Base-by-base conservation (phyloP, 495 filamentous ascomycete genomes). In the Annulohypoxylon stygium region DNA sequence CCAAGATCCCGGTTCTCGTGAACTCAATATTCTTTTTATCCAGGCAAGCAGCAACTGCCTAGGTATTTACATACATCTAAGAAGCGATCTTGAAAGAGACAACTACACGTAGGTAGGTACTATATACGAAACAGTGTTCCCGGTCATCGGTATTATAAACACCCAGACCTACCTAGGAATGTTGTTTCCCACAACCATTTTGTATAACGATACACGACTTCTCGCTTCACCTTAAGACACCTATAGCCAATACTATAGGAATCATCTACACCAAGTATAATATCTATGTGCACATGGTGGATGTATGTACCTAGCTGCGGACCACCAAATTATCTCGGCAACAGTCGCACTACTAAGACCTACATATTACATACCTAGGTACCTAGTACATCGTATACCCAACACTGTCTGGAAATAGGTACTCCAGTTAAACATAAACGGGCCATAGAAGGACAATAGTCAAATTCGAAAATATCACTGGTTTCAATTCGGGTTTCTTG, bases 151-250 rank as follows among this genome's bases (percentile, higher is more conserved):
- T 7, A 33, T 25, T 1, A 23, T 26, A 39, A 9, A 9, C 36
- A 39, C 8, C 36, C 8, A 10, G 9, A 39, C 16, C 18, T 23
- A 39, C 16, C 18, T 23, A 6, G 4, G 1, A 16, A 50, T 23
- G 12, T 36, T 25, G 14, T 16, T 36, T 7, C 14, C n/a, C 18
- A 12, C 12, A 55, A 4, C 25, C 7, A 12, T 30, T 30, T 57
- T n/a, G 33, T 37, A 20, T 37, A 14, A 37, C 53, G n/a, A 3
- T 16, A 10, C 30, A 57, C 33, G 23, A 9, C n/a, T 20, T 36
- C 33, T 57, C 53, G 51, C 51, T 55, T 55, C 12, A 55, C 11
- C 26, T 14, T 14, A 34, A 55, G 51, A 55, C 51, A 53, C 26
- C 9, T 11, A 53, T 53, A 26, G 23, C 20, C 25, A 23, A 23